A percentile compares a stretch with the other conserved stretches of the same genome.
Conservation (phyloP, 768 basidiomycete genomes). For the Austroboletus eburneus region DNA sequence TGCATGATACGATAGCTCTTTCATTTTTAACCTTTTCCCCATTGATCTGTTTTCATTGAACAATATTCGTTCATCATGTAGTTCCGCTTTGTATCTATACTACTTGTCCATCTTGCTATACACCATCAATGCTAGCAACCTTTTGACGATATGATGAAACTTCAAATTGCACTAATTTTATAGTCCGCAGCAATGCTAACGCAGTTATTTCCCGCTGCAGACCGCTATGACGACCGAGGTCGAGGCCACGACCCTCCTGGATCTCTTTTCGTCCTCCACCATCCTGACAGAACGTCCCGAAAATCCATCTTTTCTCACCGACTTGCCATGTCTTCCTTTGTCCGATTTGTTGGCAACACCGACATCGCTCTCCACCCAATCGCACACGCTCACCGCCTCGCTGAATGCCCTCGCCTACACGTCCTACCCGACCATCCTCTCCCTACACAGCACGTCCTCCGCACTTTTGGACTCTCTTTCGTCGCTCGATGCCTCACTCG, state of each 20-base stretch:
- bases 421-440: slow-evolving; percentile 88
- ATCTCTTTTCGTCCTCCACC: slow-evolving; percentile 22
- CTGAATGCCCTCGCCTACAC: slow-evolving; percentile 87
- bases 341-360: slow-evolving; percentile 71
- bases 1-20: neutral
- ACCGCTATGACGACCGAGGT: slow-evolving; percentile 19
- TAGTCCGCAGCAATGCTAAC: neutral
- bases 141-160: neutral
- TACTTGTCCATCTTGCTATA: slow-evolving; percentile 4
- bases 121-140: neutral
- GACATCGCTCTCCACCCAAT: slow-evolving; percentile 70
- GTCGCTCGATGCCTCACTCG: slow-evolving; percentile 71
- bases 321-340: slow-evolving; percentile 64
- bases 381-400: slow-evolving; percentile 83
- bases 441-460: slow-evolving; percentile 77
- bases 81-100: slow-evolving; percentile 17
- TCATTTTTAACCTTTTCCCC: neutral
- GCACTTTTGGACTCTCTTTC: slow-evolving; percentile 69
- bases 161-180: neutral
- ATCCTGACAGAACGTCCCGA: slow-evolving; percentile 15
- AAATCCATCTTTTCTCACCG: slow-evolving; percentile 52
- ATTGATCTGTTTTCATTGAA: neutral
- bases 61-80: neutral
- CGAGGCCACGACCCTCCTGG: slow-evolving; percentile 23
- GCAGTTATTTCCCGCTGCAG: neutral